These are phyloP conservation scores for Elsinoe fawcettii DNA, from an alignment of 2,329 filamentous ascomycete genomes.

Conservation along the genomic window DNA sequence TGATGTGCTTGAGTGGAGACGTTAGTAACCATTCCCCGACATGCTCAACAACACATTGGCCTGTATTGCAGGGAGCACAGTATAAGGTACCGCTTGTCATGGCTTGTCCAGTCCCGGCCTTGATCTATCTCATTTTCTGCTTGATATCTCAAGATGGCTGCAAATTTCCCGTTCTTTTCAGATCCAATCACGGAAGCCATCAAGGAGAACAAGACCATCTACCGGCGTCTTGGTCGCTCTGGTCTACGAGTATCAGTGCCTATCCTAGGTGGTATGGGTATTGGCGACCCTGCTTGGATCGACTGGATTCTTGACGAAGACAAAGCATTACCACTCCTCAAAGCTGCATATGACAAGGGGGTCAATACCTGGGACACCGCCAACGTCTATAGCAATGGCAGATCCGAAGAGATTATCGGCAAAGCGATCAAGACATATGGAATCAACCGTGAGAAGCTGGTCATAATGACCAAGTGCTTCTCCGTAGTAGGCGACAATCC, in stretches of 20 bases:
- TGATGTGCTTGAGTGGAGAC: no score
- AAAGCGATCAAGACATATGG: slow-evolving; percentile 54
- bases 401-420: slow-evolving; percentile 47
- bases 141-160: no score
- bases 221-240: slow-evolving; percentile 42
- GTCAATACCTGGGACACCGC: slow-evolving; percentile 42
- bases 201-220: no score
- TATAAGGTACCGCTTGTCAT: no score
- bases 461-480: slow-evolving; percentile 52
- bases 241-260: slow-evolving; percentile 51
- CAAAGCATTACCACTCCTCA: slow-evolving; percentile 28
- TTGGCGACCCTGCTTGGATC: slow-evolving; percentile 37
- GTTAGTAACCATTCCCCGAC: no score
- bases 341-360: slow-evolving; percentile 35
- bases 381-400: slow-evolving; percentile 50
- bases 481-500: slow-evolving; percentile 41
- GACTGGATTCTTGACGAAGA: slow-evolving; percentile 37
- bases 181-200: no score
- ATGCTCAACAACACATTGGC: no score
- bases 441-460: slow-evolving; percentile 49
- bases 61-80: no score
- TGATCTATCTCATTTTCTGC: no score
- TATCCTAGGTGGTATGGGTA: slow-evolving; percentile 50
- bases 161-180: no score
- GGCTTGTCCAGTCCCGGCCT: no score